Evolutionary conservation across 2,329 filamentous ascomycete genomes (phyloP).

Genomic region (Phialemoniopsis sp.): DNA sequence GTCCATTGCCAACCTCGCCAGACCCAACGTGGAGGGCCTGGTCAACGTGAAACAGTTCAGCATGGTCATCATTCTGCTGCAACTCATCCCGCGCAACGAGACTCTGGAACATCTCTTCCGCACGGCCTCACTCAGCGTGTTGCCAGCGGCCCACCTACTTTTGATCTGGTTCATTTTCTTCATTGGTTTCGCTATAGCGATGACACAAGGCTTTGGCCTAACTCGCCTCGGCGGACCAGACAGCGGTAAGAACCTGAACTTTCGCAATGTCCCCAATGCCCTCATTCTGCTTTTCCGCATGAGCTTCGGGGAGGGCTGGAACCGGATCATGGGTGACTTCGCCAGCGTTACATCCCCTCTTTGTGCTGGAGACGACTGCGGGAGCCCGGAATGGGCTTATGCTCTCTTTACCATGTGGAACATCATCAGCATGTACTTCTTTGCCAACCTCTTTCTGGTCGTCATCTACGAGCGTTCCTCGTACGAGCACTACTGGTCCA

Average conservation of each 20-base stretch:
- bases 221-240: constrained; percentile 77
- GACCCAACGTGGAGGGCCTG: constrained; percentile 56
- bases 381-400: constrained; percentile 81
- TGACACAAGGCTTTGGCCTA: constrained; percentile 91
- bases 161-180: constrained; percentile 97
- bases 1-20: constrained; percentile 65
- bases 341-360: constrained; percentile 73
- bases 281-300: constrained; percentile 87
- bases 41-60: constrained; percentile 87
- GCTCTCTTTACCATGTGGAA: constrained; percentile 94
- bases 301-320: constrained; percentile 94
- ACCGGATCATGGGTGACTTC: constrained; percentile 91
- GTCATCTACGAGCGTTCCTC: constrained; percentile 98
- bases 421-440: constrained; percentile 99
- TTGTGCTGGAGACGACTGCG: constrained; percentile 84
- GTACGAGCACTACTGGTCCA: constrained; percentile 94
- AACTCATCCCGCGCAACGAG: constrained; percentile 92
- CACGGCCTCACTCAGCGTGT: constrained; percentile 87
- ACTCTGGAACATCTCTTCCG: constrained; percentile 97
- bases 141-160: constrained; percentile 81
- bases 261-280: constrained; percentile 87
- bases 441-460: constrained; percentile 94
- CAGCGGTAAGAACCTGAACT: constrained; percentile 71
- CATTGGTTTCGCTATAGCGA: constrained; percentile 87
- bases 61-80: constrained; percentile 78